Evolutionary conservation across 768 basidiomycete genomes (phyloP).

Genomic region (Arthromyces matolae): DNA sequence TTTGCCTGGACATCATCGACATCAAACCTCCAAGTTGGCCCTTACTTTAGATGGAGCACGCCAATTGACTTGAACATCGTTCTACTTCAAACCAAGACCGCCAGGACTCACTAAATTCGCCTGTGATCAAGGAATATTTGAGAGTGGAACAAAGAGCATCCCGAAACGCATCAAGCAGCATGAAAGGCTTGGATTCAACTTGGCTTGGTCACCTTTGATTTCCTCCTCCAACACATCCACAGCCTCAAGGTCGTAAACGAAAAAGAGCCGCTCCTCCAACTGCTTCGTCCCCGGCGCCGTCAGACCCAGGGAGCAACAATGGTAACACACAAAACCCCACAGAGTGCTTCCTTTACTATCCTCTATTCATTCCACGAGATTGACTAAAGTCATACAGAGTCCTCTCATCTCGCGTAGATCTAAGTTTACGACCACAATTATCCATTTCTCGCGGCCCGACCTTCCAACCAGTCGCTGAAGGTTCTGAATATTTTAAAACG

Average conservation of each 20-base stretch:
- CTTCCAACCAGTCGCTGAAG: conserved; percentile 57
- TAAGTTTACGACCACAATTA: conserved; percentile 65
- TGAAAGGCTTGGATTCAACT: no score
- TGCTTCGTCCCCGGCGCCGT: conserved; percentile 57
- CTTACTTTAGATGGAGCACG: no score
- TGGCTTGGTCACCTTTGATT: no score
- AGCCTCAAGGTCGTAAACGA: conserved; percentile 45
- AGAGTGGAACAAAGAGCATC: no score
- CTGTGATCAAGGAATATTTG: no score
- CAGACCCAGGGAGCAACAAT: conserved; percentile 40
- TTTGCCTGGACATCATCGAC: no score
- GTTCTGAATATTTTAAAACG: conserved; percentile 58
- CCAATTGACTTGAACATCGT: no score
- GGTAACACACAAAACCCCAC: conserved; percentile 30
- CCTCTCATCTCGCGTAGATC: conserved; percentile 63
- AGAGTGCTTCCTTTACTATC: conserved; percentile 29
- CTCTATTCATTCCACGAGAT: conserved; percentile 1
- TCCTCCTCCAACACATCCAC: conserved; percentile 14
- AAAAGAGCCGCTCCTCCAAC: conserved; percentile 49
- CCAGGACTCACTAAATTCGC: no score
- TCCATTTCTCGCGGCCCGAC: conserved; percentile 71
- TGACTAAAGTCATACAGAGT: no score
- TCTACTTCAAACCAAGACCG: no score
- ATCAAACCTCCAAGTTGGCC: no score
- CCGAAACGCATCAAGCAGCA: no score